A percentile compares a stretch with the other conserved stretches of the same genome.
These are phyloP conservation scores for Spatholobus suberectus DNA, from an alignment of 306 rosid species.

Conservation along the genomic window DNA sequence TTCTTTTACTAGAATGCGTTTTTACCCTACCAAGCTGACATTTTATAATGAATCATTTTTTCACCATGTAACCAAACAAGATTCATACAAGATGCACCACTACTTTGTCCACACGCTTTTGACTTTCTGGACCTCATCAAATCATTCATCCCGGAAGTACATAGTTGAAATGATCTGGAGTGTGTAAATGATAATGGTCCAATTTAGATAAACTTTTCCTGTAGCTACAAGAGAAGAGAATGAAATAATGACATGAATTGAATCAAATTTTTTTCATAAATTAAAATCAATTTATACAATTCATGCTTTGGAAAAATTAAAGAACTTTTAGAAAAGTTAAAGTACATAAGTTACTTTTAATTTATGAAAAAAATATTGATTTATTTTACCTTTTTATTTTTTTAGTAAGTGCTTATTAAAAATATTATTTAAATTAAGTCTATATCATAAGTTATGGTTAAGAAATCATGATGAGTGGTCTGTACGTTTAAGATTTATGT, in stretches of 20 bases:
- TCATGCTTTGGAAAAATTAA: not conserved
- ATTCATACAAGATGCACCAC: not conserved
- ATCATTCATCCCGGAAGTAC: too few species aligned
- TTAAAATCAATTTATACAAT: not conserved
- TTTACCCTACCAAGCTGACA: not conserved
- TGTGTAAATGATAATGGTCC: not conserved
- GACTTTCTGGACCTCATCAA: not conserved
- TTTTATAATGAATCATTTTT: not conserved
- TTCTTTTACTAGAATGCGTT: slow-evolving; percentile 20
- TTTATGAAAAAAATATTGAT: too few species aligned
- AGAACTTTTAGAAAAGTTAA: not conserved
- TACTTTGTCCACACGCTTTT: not conserved
- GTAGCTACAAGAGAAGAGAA: not conserved
- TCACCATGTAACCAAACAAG: not conserved
- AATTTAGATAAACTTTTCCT: not conserved
- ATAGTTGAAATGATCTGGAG: not conserved
- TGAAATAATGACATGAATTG: not conserved
- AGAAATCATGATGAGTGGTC: not conserved
- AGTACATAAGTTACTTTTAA: not conserved
- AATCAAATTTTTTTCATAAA: not conserved
- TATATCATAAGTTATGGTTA: not conserved
- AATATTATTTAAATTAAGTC: too few species aligned
- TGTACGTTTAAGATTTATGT: not conserved
- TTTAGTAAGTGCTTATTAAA: too few species aligned
- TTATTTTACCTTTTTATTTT: too few species aligned